Base-by-base conservation (phyloP, 2,329 filamentous ascomycete genomes). In the Aspergillus aculeatinus region DNA sequence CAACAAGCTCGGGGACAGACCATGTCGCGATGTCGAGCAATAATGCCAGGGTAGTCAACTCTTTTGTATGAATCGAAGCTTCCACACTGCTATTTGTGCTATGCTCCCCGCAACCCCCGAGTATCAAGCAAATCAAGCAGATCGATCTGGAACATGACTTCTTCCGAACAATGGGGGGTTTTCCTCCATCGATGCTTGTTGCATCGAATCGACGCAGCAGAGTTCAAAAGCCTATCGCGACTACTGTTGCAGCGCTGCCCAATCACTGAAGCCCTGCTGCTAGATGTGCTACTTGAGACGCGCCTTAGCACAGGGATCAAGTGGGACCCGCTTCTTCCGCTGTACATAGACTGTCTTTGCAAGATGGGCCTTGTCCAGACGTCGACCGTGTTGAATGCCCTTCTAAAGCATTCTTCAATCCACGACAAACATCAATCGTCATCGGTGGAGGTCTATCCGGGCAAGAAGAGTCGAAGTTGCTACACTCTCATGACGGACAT, bases 401-500 rank as follows among this genome's bases (percentile, higher is more conserved):
- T 78, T 10, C 60, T 78, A 50, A 70, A 69, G 51, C 69, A 74
- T 51, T 77, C 76, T 12, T 76, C 73, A 11, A 70, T 78, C 50
- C 65, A 65, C 23, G 67, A 69, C n/a, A 62, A 60, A 55, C 49
- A 57, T 49, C 21, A 60, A 19, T 58, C 52, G 10, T 11, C 58
- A 23, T 49, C 48, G 1, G 23, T 60, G 14, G 61, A 61, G 42
- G 42, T 51, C 48, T 51, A 27, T 12, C 27, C 48, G 42, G 27
- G 47, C 27, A 65, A 66, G 27, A 62, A 60, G 16, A 65, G 64
- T 11, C 35, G 50, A 2, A 67, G 64, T 19, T 64, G 59, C 31
- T 71, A 70, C 16, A 78, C 76, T 0, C 63, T 79, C 2, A 77
- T 79, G 75, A 77, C 74, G 0, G 77, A 79, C 65, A 77, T 75